Conservation (phyloP, 441 rosid genomes). For the Erysimum pusillum region DNA sequence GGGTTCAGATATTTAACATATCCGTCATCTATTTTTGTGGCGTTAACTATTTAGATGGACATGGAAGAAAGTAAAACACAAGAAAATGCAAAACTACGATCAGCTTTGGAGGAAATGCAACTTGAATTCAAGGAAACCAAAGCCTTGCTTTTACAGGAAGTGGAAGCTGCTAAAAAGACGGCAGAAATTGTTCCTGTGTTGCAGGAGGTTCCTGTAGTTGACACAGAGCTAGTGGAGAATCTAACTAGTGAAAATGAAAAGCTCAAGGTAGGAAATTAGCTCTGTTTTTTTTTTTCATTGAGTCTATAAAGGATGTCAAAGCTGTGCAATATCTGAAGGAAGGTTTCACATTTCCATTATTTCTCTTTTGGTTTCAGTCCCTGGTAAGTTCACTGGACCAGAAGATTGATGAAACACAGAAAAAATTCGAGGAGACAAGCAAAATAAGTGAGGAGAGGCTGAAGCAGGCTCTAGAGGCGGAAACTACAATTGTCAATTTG, state of each 20-base stretch:
- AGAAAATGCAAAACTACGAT: constrained; percentile 78
- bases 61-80: constrained; percentile 79
- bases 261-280: constrained; percentile 51
- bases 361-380: constrained; percentile 59
- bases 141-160: constrained; percentile 66
- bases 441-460: constrained; percentile 78
- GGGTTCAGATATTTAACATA: constrained; percentile 27
- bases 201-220: constrained; percentile 85
- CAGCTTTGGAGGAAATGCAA: constrained; percentile 72
- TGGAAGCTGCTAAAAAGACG: constrained; percentile 66
- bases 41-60: constrained; percentile 39
- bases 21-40: constrained; percentile 31
- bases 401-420: constrained; percentile 79
- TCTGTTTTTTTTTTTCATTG: background rate
- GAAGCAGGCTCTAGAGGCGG: constrained; percentile 87
- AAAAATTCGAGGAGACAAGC: constrained; percentile 76
- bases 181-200: constrained; percentile 67
- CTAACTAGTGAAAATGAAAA: constrained; percentile 74
- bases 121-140: constrained; percentile 74
- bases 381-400: constrained; percentile 73
- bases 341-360: constrained; percentile 28
- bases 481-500: constrained; percentile 73
- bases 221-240: constrained; percentile 64
- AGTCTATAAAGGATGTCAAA: constrained; percentile 11
- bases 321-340: constrained; percentile 25